Base-by-base conservation (phyloP, 1,139 yeast genomes). In the Hansenula sp. region DNA sequence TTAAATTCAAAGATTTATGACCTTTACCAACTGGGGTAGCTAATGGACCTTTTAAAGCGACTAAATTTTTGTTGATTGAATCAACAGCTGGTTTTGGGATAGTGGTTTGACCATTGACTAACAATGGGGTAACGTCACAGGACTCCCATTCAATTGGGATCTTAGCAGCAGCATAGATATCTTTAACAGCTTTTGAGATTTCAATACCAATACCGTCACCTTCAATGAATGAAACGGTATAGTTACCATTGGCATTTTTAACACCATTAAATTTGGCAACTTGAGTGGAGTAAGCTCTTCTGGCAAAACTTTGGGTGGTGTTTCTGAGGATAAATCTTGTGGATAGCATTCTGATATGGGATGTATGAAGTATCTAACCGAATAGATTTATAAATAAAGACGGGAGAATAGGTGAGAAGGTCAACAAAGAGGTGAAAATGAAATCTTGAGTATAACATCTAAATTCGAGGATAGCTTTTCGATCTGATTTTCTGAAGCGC, bases 21-120 rank as follows among this genome's bases (percentile, higher is more conserved):
- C 98, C 99, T 75, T 91, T 93, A 63, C 98, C 99, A 54, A 91
- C 91, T 49, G 98, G 99, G 38, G 99, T 93, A 47, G 98, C 98
- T 63, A 93, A 44, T 31, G 98, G 98, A 54, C 99, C 99, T 75
- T 93, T 93, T 66, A 93, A 80, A 47, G 98, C 99, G 53, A 93
- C 93, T 71, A 84, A 78, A 76, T 91, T 88, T 72, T 79, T 84
- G 77, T 88, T 88, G 70, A 93, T 93, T 41, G 95, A 86, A 60
- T 86, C 91, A 54, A 93, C 89, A 47, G 98, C 97, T 37, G 81
- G 84, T 61, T 85, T 84, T 53, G 98, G 98, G 60, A 93, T 84
- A 47, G 97, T 85, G 58, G 98, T 91, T 72, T 85, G 85, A 61
- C 97, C 97, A 67, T 93, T 86, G 63, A 88, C 83, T 59, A 93